phyloP scores from a whole-genome alignment of 768 basidiomycete genomes.

The Lactifluus volemus region DNA sequence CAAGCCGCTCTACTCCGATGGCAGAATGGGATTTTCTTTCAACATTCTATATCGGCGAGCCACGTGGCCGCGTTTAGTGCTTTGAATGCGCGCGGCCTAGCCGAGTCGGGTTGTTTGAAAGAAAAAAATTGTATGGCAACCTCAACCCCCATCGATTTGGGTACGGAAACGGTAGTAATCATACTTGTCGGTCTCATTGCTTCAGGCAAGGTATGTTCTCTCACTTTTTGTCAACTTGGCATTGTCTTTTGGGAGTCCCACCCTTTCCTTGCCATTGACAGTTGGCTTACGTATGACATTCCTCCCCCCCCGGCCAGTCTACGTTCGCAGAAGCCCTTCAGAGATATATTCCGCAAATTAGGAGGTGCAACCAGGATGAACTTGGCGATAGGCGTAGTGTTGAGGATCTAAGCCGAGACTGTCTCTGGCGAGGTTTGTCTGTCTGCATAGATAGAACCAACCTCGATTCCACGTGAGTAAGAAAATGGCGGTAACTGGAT shows the following conservation, averaged over 20 bases:
- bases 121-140: constrained; percentile 7
- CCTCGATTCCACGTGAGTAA: constrained; percentile 48
- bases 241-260: no score
- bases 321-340: constrained; percentile 72
- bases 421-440: constrained; percentile 51
- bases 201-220: background rate
- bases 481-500: background rate
- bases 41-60: constrained; percentile 18
- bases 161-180: constrained; percentile 17
- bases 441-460: constrained; percentile 77
- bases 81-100: background rate
- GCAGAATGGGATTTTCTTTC: constrained; percentile 2
- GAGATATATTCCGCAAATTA: constrained; percentile 47
- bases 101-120: constrained; percentile 17
- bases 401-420: constrained; percentile 45
- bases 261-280: background rate
- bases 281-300: constrained; percentile 25
- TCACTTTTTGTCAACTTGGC: background rate
- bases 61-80: constrained; percentile 13
- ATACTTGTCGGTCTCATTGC: background rate
- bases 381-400: constrained; percentile 61
- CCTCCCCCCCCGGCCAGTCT: constrained; percentile 31
- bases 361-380: constrained; percentile 74
- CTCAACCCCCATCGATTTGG: background rate
- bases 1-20: constrained; percentile 13